Evolutionary conservation across 345 rosid species (phyloP).

Genomic region (Pistacia integerrima): DNA sequence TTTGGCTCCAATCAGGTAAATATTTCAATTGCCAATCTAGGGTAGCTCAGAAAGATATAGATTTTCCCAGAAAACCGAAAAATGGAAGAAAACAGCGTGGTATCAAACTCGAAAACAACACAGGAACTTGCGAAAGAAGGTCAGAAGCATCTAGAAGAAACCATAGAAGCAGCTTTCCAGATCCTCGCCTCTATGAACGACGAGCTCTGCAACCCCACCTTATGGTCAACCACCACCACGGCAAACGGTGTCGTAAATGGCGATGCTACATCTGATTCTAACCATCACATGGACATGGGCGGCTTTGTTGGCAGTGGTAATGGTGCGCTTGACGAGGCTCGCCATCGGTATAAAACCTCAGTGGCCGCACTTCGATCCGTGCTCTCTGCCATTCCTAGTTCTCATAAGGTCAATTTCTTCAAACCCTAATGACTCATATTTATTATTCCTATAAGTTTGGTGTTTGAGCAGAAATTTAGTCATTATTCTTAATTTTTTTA

Average conservation of each 20-base stretch:
- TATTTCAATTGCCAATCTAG: no score
- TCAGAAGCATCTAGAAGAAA: slow-evolving; percentile 84
- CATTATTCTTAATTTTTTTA: no score
- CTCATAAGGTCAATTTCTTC: slow-evolving; percentile 56
- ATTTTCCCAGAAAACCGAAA: background rate
- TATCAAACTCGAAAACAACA: slow-evolving; percentile 47
- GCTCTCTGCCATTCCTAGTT: slow-evolving; percentile 74
- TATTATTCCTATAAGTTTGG: background rate
- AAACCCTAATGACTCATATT: slow-evolving; percentile 1
- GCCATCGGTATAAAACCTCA: slow-evolving; percentile 74
- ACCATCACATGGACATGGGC: slow-evolving; percentile 50
- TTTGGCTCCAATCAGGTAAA: no score
- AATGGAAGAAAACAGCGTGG: slow-evolving; percentile 31
- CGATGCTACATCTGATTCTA: slow-evolving; percentile 47
- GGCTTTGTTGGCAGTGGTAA: slow-evolving; percentile 50
- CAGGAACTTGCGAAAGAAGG: slow-evolving; percentile 90
- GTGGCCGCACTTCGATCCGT: slow-evolving; percentile 90
- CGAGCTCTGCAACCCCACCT: slow-evolving; percentile 85
- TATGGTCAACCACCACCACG: slow-evolving; percentile 65
- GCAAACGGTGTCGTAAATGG: slow-evolving; percentile 38
- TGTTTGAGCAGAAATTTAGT: background rate
- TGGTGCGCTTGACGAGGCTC: slow-evolving; percentile 82
- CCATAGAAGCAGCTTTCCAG: slow-evolving; percentile 81
- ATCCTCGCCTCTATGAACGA: slow-evolving; percentile 90
- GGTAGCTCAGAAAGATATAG: no score